These are phyloP conservation scores for Camillea tinctor DNA, from an alignment of 2,329 filamentous ascomycete species.

Conservation along the genomic window DNA sequence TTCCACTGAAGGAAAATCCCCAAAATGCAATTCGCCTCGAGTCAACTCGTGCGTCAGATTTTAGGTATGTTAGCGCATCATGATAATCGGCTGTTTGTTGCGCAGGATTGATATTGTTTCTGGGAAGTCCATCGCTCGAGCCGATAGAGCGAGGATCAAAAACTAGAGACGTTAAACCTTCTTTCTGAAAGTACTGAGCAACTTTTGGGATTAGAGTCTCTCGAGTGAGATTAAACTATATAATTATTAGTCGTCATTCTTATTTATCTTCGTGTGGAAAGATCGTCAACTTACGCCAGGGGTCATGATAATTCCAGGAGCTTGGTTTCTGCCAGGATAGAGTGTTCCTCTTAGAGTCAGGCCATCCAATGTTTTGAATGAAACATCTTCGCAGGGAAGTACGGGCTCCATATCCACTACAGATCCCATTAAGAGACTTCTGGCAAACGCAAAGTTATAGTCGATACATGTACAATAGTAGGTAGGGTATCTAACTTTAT, in stretches of 20 bases:
- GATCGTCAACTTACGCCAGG: slow-evolving; percentile 26
- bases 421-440: too few species aligned
- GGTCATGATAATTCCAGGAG: slow-evolving; percentile 30
- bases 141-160: slow-evolving; percentile 39
- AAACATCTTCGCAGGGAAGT: too few species aligned
- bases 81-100: slow-evolving; percentile 32
- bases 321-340: slow-evolving; percentile 29
- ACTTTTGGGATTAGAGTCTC: slow-evolving; percentile 34
- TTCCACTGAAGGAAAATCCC: slow-evolving; percentile 33
- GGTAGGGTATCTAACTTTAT: too few species aligned
- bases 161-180: slow-evolving; percentile 35
- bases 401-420: too few species aligned
- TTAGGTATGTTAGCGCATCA: slow-evolving; percentile 45
- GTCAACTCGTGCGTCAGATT: slow-evolving; percentile 40
- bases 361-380: slow-evolving; percentile 42
- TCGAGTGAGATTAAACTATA: slow-evolving; percentile 29
- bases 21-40: slow-evolving; percentile 25
- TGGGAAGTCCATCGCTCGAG: slow-evolving; percentile 37
- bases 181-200: slow-evolving; percentile 32
- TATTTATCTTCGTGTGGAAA: slow-evolving; percentile 13
- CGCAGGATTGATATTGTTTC: slow-evolving; percentile 37
- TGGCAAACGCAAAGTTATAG: too few species aligned
- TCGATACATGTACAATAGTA: too few species aligned
- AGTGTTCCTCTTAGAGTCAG: slow-evolving; percentile 38
- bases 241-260: background rate